Percentiles rank a stretch among this genome's conserved stretches.
These are phyloP conservation scores for Hemileccinum rubropunctum DNA, from an alignment of 768 basidiomycete species.

Conservation along the genomic window DNA sequence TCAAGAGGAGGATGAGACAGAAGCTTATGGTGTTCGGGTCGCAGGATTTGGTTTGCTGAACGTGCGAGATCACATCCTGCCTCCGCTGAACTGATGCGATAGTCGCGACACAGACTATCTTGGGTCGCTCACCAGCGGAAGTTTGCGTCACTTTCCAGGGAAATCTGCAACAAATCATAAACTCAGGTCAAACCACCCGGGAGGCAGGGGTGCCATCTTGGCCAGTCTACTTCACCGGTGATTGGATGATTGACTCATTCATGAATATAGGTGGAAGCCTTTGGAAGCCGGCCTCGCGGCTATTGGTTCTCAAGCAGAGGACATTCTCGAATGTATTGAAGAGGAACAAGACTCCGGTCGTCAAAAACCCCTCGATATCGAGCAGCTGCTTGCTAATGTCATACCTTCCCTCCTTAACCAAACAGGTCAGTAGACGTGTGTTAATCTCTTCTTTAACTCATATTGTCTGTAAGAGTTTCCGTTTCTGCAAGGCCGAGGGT, in stretches of 20 bases:
- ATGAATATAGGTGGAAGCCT: constrained; percentile 75
- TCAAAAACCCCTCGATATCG: constrained; percentile 71
- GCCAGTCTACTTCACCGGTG: constrained; percentile 35
- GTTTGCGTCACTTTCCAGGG: constrained; percentile 54
- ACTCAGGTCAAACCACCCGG: constrained; percentile 52
- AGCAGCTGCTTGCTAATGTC: constrained; percentile 69
- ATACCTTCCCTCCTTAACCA: constrained; percentile 74
- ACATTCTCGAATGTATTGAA: constrained; percentile 72
- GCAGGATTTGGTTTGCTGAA: constrained; percentile 82
- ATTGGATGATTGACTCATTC: constrained; percentile 3
- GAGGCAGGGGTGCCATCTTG: constrained; percentile 60
- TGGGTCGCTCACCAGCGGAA: constrained; percentile 51
- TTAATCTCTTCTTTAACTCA: background rate
- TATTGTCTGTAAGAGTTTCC: constrained; percentile 57
- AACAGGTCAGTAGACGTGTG: constrained; percentile 49
- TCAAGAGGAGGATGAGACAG: constrained; percentile 91
- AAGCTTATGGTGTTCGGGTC: constrained; percentile 76
- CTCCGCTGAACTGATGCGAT: constrained; percentile 1
- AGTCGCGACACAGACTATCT: constrained; percentile 43
- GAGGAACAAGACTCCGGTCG: constrained; percentile 68
- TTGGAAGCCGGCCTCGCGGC: constrained; percentile 84
- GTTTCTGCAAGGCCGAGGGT: constrained; percentile 92
- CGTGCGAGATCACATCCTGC: constrained; percentile 39
- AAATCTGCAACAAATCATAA: constrained; percentile 53
- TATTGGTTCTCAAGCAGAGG: constrained; percentile 76